phyloP scores from a whole-genome alignment of 1,284 basidiomycete species.

The Boletellus sp. region DNA sequence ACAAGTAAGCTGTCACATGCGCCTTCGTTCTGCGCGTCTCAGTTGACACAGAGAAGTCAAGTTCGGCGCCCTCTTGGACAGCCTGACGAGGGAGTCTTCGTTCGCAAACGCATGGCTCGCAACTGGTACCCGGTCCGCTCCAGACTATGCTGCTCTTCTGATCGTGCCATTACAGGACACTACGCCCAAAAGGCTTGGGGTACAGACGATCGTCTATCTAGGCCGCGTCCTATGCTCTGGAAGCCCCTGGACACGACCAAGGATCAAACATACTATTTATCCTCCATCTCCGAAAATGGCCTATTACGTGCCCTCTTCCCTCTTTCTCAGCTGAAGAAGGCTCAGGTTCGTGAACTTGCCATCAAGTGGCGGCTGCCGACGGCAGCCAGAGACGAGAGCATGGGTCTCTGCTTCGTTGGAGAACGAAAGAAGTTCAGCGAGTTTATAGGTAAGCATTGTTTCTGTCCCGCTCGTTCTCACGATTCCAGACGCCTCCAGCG shows the following conservation, averaged over 20 bases:
- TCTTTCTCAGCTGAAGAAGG: slow-evolving; percentile 64
- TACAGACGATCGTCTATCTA: slow-evolving; percentile 11
- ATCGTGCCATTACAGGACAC: slow-evolving; percentile 56
- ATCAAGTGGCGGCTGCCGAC: slow-evolving; percentile 65
- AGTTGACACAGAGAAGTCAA: slow-evolving; percentile 74
- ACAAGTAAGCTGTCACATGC: slow-evolving; percentile 49
- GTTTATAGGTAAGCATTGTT: slow-evolving; percentile 60
- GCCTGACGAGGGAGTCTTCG: slow-evolving; percentile 41
- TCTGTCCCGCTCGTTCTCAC: slow-evolving; percentile 5
- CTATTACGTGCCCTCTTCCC: slow-evolving; percentile 78
- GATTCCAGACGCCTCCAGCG: slow-evolving; percentile 41
- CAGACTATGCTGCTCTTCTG: not conserved
- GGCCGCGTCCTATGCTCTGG: slow-evolving; percentile 56
- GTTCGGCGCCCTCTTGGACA: slow-evolving; percentile 82
- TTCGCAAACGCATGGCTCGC: slow-evolving; percentile 60
- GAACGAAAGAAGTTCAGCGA: slow-evolving; percentile 70
- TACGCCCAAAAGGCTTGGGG: slow-evolving; percentile 76
- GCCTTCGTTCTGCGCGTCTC: not conserved
- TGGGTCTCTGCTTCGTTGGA: slow-evolving; percentile 97
- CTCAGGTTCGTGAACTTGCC: slow-evolving; percentile 79
- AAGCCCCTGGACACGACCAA: slow-evolving; percentile 68
- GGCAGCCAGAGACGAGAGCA: slow-evolving; percentile 80
- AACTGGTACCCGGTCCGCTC: slow-evolving; percentile 54
- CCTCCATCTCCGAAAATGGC: slow-evolving; percentile 65
- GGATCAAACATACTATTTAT: slow-evolving; percentile 94